Percentiles rank a stretch among this genome's conserved stretches.
Evolutionary conservation across 768 basidiomycete genomes (phyloP).

Genomic region (Russula griseocarnosa): DNA sequence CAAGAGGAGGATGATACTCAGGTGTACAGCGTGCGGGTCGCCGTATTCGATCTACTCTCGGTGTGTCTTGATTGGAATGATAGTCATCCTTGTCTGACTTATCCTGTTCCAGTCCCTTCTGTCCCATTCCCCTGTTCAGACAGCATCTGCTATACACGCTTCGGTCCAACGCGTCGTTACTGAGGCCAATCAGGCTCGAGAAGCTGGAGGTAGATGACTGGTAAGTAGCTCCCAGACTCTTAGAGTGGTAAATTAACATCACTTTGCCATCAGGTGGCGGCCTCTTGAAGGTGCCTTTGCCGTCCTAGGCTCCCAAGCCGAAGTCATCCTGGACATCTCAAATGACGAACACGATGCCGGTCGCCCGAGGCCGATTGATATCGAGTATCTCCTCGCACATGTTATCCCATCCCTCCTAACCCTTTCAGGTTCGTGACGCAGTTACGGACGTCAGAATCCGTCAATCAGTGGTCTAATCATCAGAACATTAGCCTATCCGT

Average conservation of each 20-base stretch:
- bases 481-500: conserved; percentile 63
- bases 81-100: conserved; percentile 5
- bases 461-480: not conserved
- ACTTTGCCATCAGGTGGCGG: conserved; percentile 68
- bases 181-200: conserved; percentile 52
- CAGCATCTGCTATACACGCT: conserved; percentile 50
- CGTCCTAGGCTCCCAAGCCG: conserved; percentile 74
- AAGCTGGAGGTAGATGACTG: conserved; percentile 58
- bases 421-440: conserved; percentile 55
- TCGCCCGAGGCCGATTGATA: conserved; percentile 64
- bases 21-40: conserved; percentile 74
- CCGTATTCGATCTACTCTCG: conserved; percentile 77
- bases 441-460: not conserved
- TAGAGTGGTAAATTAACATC: conserved; percentile 1
- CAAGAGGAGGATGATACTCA: conserved; percentile 93
- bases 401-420: conserved; percentile 74
- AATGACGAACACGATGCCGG: conserved; percentile 71
- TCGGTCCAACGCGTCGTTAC: conserved; percentile 52
- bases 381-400: conserved; percentile 68
- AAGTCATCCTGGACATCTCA: conserved; percentile 67
- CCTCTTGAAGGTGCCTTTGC: conserved; percentile 82
- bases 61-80: conserved; percentile 41
- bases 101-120: conserved; percentile 48
- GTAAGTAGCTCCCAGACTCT: conserved; percentile 38
- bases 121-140: conserved; percentile 49